phyloP scores from a whole-genome alignment of 225 moss, liverwort and hornwort species.

The Takakia lepidozioides region DNA sequence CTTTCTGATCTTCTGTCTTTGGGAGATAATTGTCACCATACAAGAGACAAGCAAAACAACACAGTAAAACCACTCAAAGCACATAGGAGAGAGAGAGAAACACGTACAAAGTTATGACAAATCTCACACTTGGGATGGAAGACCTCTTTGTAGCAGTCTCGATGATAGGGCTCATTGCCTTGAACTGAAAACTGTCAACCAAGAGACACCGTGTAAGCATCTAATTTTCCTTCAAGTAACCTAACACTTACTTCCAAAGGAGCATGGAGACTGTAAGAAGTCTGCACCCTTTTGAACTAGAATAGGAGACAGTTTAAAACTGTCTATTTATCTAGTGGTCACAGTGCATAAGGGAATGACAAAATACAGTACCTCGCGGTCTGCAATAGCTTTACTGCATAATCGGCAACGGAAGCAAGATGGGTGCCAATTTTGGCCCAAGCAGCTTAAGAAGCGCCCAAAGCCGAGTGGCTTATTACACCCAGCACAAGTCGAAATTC shows the following conservation, averaged over 20 bases:
- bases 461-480: constrained; percentile 64
- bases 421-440: constrained; percentile 88
- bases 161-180: constrained; percentile 61
- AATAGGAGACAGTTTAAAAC: no score
- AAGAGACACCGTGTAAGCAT: no score
- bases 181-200: constrained; percentile 86
- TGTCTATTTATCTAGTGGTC: no score
- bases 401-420: constrained; percentile 73
- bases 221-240: no score
- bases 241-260: no score
- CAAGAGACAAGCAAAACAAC: no score
- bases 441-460: constrained; percentile 68
- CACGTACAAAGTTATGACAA: constrained; percentile 64
- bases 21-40: no score
- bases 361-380: constrained; percentile 50
- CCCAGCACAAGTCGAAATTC: constrained; percentile 72
- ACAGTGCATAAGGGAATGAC: background rate
- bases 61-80: no score
- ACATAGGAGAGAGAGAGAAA: background rate
- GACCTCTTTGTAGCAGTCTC: constrained; percentile 66
- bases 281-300: no score
- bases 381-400: constrained; percentile 66
- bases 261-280: no score
- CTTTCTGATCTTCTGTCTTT: no score
- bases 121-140: constrained; percentile 93